Evolutionary conservation across 257 asterid genomes (phyloP).

Genomic region (Galeopsis tetrahit): DNA sequence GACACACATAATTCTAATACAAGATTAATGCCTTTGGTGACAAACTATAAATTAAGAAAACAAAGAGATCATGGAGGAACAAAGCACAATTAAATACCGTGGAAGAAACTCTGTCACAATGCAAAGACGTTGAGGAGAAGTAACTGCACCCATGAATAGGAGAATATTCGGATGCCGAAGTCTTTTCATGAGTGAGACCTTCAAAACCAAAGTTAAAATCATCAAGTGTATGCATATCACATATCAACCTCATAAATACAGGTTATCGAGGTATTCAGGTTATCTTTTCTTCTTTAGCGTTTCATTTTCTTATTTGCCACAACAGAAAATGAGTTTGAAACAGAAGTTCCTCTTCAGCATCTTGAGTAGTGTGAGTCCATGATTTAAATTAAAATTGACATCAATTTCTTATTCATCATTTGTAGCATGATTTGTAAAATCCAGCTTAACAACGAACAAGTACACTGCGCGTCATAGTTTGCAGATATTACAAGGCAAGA

Average conservation of each 20-base stretch:
- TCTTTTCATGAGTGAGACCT: slow-evolving; percentile 95
- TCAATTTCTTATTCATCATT: background rate
- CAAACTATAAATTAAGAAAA: too few relatives aligned
- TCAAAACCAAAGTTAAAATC: slow-evolving; percentile 41
- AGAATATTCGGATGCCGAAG: slow-evolving; percentile 95
- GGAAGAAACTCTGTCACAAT: slow-evolving; percentile 99
- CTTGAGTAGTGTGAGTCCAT: slow-evolving; percentile 8
- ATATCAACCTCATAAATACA: background rate
- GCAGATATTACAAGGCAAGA: background rate
- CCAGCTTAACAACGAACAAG: too few relatives aligned
- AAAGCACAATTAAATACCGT: slow-evolving; percentile 60
- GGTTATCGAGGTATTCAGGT: background rate
- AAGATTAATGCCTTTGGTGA: slow-evolving; percentile 6
- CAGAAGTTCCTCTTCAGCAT: background rate
- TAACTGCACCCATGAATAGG: slow-evolving; percentile 97
- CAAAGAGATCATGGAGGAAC: background rate
- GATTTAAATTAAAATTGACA: background rate
- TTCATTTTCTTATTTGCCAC: background rate
- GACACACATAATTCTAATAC: background rate
- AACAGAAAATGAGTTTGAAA: background rate
- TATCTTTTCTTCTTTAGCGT: slow-evolving; percentile 3
- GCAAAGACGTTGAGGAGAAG: slow-evolving; percentile 87
- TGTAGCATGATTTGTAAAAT: too few relatives aligned
- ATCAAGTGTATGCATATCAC: slow-evolving; percentile 12
- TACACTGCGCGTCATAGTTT: too few relatives aligned